Base-by-base conservation (phyloP, 106 monocot genomes). In the Dioscorea alata region DNA sequence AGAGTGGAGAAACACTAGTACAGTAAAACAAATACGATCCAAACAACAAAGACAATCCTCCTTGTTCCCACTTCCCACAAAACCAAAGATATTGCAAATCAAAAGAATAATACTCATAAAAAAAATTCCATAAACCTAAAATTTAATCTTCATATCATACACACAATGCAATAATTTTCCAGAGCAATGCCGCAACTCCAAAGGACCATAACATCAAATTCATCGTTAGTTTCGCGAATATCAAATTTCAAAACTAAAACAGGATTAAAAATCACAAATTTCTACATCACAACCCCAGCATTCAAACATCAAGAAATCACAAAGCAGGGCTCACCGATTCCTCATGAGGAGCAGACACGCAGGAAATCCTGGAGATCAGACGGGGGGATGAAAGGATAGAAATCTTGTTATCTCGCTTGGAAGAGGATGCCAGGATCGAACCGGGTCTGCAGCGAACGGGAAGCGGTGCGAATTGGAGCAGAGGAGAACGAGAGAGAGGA, bases 261-360 rank as follows among this genome's bases (percentile, higher is more conserved):
- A 7, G 17, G 52, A 51, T 18, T 33, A 18, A 56, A 4, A 13
- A 61, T 42, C 42, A 8, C 42, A 42, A 42, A 42, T 42, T 42
- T 42, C 42, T 42, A 10, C 42, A 42, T 0, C 42, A 42, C 6
- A 42, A 42, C 42, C 42, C 42, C 10, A 42, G 42, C 10, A 42
- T 8, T 42, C 42, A 10, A 42, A 42, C 48, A 18, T 8, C 8
- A 34, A 16, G n/a, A 12, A 4, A 8, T 22, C 23, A 18, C 19
- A 20, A 23, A 54, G 52, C 63, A 23, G 32, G 25, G 33, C 72
- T 69, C 60, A 84, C 84, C 84, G 69, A 60, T 49, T 84, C 84
- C 68, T 84, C 79, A 22, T 34, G n/a, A 0, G 71, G 54, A 21
- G 64, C 75, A 8, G 69, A 57, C 25, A 72, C 18, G 24, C 54